Evolutionary conservation across 306 rosid species (phyloP).

Genomic region (Ziziphus jujuba): DNA sequence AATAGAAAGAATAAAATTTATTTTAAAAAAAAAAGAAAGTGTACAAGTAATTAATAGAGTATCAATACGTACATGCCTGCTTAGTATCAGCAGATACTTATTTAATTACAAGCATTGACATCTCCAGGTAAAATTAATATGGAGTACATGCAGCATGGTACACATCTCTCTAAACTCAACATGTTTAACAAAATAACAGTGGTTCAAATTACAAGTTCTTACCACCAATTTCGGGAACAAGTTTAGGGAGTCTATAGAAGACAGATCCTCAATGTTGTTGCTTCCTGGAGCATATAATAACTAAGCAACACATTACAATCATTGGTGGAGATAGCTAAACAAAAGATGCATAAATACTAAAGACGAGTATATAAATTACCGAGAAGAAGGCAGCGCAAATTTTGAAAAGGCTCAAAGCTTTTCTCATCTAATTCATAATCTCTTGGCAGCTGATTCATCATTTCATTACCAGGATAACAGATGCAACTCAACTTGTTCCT

Average conservation of each 20-base stretch:
- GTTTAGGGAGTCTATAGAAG: conserved; percentile 74
- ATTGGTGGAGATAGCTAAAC: not conserved
- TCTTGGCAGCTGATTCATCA: conserved; percentile 33
- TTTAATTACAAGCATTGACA: not conserved
- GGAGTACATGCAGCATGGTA: conserved; percentile 4
- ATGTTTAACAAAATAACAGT: conserved; percentile 13
- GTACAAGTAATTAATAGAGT: not conserved
- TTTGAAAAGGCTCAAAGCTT: conserved; percentile 55
- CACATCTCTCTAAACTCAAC: not conserved
- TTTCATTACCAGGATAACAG: conserved; percentile 52
- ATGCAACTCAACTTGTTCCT: conserved; percentile 69
- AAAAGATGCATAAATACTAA: not conserved
- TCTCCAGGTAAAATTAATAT: not conserved
- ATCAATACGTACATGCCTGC: not conserved
- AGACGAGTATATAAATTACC: conserved; percentile 50
- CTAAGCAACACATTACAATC: conserved; percentile 20
- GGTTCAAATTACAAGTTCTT: conserved; percentile 38
- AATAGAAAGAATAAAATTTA: not conserved
- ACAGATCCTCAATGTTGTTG: conserved; percentile 66
- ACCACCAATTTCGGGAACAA: conserved; percentile 78
- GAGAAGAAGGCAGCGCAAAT: conserved; percentile 72
- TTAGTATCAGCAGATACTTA: not conserved
- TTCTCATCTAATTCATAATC: conserved; percentile 31
- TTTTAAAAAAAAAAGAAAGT: not conserved
- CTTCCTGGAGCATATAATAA: conserved; percentile 52